Evolutionary conservation across 225 moss, liverwort and hornwort species (phyloP), one percentile per base, ranked within the genome.

Genomic region (Sphagnum tenellum): DNA sequence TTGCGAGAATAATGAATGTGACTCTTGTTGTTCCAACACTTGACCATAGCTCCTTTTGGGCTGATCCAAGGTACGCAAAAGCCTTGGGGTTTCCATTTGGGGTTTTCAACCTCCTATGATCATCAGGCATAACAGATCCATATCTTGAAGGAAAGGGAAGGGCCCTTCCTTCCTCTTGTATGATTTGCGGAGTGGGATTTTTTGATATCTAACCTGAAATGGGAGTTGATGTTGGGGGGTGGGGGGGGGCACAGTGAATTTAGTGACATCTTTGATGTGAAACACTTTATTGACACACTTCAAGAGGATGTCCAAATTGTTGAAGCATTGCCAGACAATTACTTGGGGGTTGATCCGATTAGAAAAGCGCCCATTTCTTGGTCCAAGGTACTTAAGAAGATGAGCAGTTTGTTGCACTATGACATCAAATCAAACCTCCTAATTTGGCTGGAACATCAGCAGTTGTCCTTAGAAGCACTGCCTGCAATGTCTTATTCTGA

Each of bases 41-140:
- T 2, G 94, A 94, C 64, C 94, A 89, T 47, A 94, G 89, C 72
- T 94, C 94, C 44, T 94, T 94, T 57, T 94, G 94, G 94, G 87
- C 83, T 57, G 94, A 94, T 71, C 91, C 91, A 10, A 94, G 94
- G 94, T 94, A 69, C 3, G 14, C 44, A 44, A 46, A 45, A 67
- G 51, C 46, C 51, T 29, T 29, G 29, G 29, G 29, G 29, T 29
- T 29, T 29, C 1, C 29, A 29, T n/a, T 29, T 29, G 29, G 29
- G 29, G 29, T 29, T 29, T 29, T 29, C 29, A 29, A 29, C 1
- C 29, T 29, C 29, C 29, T 29, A 29, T 29, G 29, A 29, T 29
- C 29, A 29, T 29, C 29, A 29, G 29, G 29, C 29, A 29, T 29
- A 29, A 29, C 29, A 29, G 29, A 29, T 29, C 29, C 29, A 29